Conservation (phyloP, 768 basidiomycete species). For the Termitomyces sp. region DNA sequence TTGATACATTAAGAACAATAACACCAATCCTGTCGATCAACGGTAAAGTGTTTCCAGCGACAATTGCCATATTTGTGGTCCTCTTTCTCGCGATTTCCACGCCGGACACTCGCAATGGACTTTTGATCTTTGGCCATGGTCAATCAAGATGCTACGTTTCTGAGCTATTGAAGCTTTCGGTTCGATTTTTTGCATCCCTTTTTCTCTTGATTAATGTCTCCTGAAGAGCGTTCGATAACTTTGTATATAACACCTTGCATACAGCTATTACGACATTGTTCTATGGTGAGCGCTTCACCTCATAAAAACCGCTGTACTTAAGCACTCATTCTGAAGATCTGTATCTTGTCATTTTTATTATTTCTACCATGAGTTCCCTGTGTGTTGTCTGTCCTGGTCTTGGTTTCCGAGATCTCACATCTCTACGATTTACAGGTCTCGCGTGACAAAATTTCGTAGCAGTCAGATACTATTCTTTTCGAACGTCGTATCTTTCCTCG, state of each 20-base stretch:
- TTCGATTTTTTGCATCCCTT: neutral
- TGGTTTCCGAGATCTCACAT: neutral
- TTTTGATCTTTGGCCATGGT: neutral
- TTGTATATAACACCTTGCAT: neutral
- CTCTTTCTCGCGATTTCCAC: neutral
- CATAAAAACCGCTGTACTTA: neutral
- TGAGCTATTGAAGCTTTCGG: neutral
- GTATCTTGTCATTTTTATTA: neutral
- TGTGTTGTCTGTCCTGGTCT: neutral
- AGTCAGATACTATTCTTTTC: neutral
- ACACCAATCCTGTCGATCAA: neutral
- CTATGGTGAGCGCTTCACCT: neutral
- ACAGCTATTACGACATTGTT: neutral
- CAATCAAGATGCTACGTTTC: neutral
- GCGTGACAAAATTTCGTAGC: neutral
- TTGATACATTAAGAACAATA: neutral
- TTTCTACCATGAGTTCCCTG: neutral
- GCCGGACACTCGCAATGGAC: neutral
- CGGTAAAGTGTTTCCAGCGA: neutral
- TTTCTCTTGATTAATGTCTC: neutral
- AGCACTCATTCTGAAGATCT: neutral
- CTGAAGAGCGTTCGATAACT: neutral
- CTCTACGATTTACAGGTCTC: neutral
- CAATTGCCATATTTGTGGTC: neutral
- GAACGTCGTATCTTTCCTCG: neutral